Evolutionary conservation across 768 basidiomycete species (phyloP), one percentile per base, ranked within the genome.

Genomic region (Lactarius psammicola): DNA sequence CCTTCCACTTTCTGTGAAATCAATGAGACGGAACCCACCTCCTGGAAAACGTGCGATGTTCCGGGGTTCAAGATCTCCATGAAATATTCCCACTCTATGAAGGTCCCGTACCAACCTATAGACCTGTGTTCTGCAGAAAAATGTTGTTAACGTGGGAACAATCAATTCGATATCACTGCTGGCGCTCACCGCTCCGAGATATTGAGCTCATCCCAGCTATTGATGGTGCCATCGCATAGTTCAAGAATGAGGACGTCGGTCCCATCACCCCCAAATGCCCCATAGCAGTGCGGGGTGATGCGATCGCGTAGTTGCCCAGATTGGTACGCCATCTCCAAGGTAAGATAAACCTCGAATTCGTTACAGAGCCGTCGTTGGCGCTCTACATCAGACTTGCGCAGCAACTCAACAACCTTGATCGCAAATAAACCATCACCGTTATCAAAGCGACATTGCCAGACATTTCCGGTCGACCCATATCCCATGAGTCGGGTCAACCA

Each of bases 1-100:
- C 30, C 3, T 46, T 10, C 44, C n/a, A 8, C 59, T 60, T n/a
- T 60, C 9, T 7, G 59, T 49, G 34, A 60, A 60, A 34, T 60
- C 44, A 2, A 60, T 46, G n/a, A 59, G 59, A 6, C 0, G 11
- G 2, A 46, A 46, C 6, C 59, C 42, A 23, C 59, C 59, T 59
- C 42, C 58, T 10, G 0, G 20, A 17, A 8, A 7, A 2, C 31
- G 30, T 11, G n/a, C 9, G 2, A 59, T 7, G 13, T 59, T 59
- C 13, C 20, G 59, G 13, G n/a, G n/a, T n/a, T n/a, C n/a, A n/a
- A n/a, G n/a, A n/a, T n/a, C n/a, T n/a, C n/a, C n/a, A n/a, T n/a
- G n/a, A n/a, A n/a, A n/a, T n/a, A n/a, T n/a, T n/a, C n/a, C n/a
- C n/a, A n/a, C n/a, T n/a, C n/a, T n/a, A n/a, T n/a, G n/a, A n/a